Evolutionary conservation across 805 yeast species (phyloP).

Genomic region (Yamadazyma kitorensis): DNA sequence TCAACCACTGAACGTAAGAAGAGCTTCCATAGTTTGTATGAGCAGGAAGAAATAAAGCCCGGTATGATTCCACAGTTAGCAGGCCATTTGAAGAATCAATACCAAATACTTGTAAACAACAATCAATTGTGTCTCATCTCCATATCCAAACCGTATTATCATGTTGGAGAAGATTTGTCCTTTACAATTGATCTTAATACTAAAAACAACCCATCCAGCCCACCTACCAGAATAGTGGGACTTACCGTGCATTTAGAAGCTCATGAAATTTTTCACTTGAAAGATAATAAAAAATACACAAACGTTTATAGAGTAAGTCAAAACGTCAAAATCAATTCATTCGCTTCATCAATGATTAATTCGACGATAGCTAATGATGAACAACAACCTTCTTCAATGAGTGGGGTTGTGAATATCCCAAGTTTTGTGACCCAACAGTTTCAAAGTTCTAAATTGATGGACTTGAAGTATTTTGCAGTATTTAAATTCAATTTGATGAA

Average conservation of each 20-base stretch:
- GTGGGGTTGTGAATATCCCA: conserved; percentile 31
- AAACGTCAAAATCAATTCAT: conserved; percentile 28
- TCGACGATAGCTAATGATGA: conserved; percentile 6
- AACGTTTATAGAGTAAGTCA: conserved; percentile 36
- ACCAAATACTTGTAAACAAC: conserved; percentile 34
- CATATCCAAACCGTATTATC: conserved; percentile 33
- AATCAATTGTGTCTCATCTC: conserved; percentile 29
- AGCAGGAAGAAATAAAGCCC: conserved; percentile 10
- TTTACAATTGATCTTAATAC: conserved; percentile 27
- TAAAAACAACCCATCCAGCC: not conserved
- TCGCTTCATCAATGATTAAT: conserved; percentile 25
- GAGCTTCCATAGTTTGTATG: conserved; percentile 21
- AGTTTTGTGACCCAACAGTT: conserved; percentile 31
- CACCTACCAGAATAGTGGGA: conserved; percentile 30
- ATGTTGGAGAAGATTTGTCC: conserved; percentile 37
- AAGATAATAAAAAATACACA: conserved; percentile 11
- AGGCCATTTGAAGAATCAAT: conserved; percentile 29
- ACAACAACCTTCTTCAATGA: conserved; percentile 14
- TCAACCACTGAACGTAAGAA: conserved; percentile 31
- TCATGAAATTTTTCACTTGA: conserved; percentile 32
- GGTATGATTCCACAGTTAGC: conserved; percentile 26
- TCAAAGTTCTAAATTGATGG: conserved; percentile 34
- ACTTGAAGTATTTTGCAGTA: conserved; percentile 32
- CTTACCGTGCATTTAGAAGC: conserved; percentile 36
- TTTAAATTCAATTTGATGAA: conserved; percentile 35